Percentiles rank a stretch among this genome's conserved stretches.
phyloP scores from a whole-genome alignment of 2,329 filamentous ascomycete species.

The Chaetomium olivaceum region DNA sequence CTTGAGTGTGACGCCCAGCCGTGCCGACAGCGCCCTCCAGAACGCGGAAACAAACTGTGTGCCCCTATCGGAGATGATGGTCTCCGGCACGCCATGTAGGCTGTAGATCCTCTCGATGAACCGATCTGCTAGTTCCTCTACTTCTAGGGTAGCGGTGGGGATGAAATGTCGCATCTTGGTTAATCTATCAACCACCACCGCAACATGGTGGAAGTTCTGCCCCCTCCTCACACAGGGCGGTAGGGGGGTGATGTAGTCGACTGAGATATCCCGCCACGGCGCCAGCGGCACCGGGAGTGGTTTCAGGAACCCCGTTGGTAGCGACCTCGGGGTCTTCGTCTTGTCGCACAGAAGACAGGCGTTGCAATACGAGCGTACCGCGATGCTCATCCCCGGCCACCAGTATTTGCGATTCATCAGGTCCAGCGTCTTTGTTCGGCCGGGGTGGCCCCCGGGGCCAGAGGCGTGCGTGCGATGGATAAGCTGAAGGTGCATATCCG shows the following conservation, averaged over 20 bases:
- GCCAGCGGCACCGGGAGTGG: background rate
- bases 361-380: background rate
- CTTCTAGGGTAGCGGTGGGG: background rate
- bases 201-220: background rate
- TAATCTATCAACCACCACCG: background rate
- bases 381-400: background rate
- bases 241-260: conserved; percentile 1
- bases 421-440: background rate
- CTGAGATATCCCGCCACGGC: conserved; percentile 7
- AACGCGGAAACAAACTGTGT: background rate
- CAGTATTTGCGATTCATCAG: background rate
- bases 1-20: background rate
- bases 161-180: conserved; percentile 4
- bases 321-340: background rate
- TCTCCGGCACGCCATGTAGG: background rate
- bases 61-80: background rate
- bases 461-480: background rate
- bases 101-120: background rate
- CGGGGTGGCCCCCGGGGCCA: background rate
- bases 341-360: background rate
- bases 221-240: background rate
- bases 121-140: background rate
- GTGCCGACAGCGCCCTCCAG: background rate
- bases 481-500: background rate
- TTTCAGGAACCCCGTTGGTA: background rate